Evolutionary conservation across 495 filamentous ascomycete genomes (phyloP), one percentile per base, ranked within the genome.

Genomic region (Talaromyces stipitatus): DNA sequence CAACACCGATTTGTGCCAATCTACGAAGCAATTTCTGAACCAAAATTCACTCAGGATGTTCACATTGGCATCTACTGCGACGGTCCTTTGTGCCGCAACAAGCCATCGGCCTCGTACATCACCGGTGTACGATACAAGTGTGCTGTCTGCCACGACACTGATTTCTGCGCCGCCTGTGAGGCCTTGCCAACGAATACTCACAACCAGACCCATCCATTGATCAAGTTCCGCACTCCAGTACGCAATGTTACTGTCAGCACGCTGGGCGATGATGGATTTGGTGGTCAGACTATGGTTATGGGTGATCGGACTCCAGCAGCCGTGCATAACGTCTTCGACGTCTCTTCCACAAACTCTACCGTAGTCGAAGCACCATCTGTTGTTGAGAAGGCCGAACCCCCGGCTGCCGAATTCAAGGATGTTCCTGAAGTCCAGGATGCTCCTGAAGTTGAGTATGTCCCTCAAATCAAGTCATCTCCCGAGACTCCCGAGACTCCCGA

Each of bases 131-230:
- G 94, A 57, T 99, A 92, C 80, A 97, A 97, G 82, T 99, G 94
- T 67, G 90, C 95, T 57, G 88, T 99, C 53, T 99, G 94, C 74
- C 82, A 94, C 66, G 95, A 99, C 68, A 88, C 86, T 30, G 95
- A 98, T 65, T 96, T 97, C 80, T 99, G 94, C 68, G 91, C 87
- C 61, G 88, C 82, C 65, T 99, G 94, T 72, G 94, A 99, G 73
- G 89, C 92, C 24, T 81, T 82, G 60, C 95, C 95, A 4, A 78
- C 75, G 52, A 91, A 95, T 70, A 72, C 69, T 6, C 94, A 99
- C 77, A 97, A 97, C 75, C 82, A 82, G 61, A 96, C 94, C 14
- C 94, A 99, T 65, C 94, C 94, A 5, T 74, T 97, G 64, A 90
- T 99, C 73, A 97, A 96, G 74, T 90, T 99, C 78, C 96, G 91